Conservation (phyloP, 2,329 filamentous ascomycete species). For the Cladorrhinum sp. region DNA sequence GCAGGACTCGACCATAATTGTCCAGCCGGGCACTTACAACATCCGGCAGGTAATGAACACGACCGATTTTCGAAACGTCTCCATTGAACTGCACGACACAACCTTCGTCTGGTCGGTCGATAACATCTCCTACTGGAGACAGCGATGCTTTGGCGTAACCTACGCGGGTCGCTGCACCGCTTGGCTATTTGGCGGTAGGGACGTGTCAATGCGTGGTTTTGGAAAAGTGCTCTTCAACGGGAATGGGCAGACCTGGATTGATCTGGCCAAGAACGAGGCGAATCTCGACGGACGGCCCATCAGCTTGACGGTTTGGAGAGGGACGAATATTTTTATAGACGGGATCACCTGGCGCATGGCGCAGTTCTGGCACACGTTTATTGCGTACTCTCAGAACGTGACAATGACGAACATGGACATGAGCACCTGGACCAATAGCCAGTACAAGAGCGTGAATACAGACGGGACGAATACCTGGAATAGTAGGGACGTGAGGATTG, state of each 20-base stretch:
- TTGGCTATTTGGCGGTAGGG: constrained; percentile 48
- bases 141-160: constrained; percentile 43
- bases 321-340: constrained; percentile 44
- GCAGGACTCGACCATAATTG: constrained; percentile 48
- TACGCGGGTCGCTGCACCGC: constrained; percentile 50
- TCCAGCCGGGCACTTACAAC: constrained; percentile 47
- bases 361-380: constrained; percentile 50
- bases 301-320: constrained; percentile 43
- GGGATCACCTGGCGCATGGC: constrained; percentile 44
- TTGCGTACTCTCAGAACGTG: constrained; percentile 47
- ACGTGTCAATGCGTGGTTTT: constrained; percentile 47
- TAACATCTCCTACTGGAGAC: constrained; percentile 47
- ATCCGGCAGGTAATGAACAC: constrained; percentile 50
- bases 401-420: constrained; percentile 53
- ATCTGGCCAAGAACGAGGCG: constrained; percentile 39
- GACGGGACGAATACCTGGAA: constrained; percentile 52
- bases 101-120: constrained; percentile 42
- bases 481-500: constrained; percentile 43
- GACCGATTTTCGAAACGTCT: constrained; percentile 43
- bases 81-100: constrained; percentile 45
- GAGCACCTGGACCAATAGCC: constrained; percentile 44
- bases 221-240: constrained; percentile 46
- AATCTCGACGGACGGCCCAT: constrained; percentile 46
- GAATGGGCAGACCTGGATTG: constrained; percentile 46
- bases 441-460: constrained; percentile 47